Evolutionary conservation across 139 green algal genomes (phyloP), one percentile per base, ranked within the genome.

Genomic region (Tetratostichococcus sp.): DNA sequence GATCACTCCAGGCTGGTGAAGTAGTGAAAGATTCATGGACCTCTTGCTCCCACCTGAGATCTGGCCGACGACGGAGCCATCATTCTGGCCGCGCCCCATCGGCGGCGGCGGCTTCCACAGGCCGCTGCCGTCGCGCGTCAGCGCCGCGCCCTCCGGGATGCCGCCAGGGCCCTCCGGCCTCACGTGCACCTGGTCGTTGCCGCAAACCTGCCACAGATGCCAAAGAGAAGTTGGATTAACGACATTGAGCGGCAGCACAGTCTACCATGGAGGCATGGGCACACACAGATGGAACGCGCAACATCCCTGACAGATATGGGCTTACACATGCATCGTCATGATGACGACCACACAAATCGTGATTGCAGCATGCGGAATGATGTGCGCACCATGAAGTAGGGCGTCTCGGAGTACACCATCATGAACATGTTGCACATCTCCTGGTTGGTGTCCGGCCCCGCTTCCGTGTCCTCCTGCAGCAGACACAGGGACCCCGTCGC

Each of bases 381-480:
- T 50, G 39, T n/a, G 14, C 31, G 73, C 78, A 86, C 77, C 70
- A 81, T 73, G 65, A 87, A 87, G 77, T 72, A 72, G 58, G 86
- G 82, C 30, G 84, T 35, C 70, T 85, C 30, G 2, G 71, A 74
- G 31, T 80, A 83, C 11, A 88, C 69, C 86, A 97, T 94, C 28
- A 94, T 65, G 79, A 94, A 97, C 78, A 97, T 84, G 86, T 97
- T 97, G 84, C 93, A 97, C 93, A 98, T 97, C 77, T 98, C 94
- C 70, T 97, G 74, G 70, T 26, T 88, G 75, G 59, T 91, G 82
- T 0, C 80, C 88, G 31, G 72, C 34, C 50, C 50, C 50, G 50
- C 50, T 26, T n/a, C 11, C 14, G 50, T 62, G 17, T 62, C 50
- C 50, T 23, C 50, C 50, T 62, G 50, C 50, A 62, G 39, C 39